Percentiles rank a stretch among this genome's conserved stretches.
These are phyloP conservation scores for Dovyalis caffra DNA, from an alignment of 345 rosid genomes.

Conservation along the genomic window DNA sequence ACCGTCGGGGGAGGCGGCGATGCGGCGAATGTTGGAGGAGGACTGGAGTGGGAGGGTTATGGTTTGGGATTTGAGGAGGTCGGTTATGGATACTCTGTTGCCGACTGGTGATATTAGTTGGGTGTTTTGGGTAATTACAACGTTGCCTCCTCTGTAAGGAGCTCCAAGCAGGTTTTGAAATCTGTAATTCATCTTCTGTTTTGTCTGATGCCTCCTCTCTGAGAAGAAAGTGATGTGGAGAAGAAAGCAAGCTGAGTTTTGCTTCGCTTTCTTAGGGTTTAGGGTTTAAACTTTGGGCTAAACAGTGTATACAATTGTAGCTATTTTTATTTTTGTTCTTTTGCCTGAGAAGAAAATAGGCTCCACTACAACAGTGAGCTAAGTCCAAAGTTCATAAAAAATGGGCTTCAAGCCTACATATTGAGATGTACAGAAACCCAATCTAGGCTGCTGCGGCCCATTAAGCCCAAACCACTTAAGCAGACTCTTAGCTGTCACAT, in stretches of 20 bases:
- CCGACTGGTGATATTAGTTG: slow-evolving; percentile 83
- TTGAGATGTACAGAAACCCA: background rate
- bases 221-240: background rate
- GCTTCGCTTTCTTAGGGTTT: background rate
- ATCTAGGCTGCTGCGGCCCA: background rate
- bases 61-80: slow-evolving; percentile 74
- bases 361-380: too few relatives aligned
- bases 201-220: background rate
- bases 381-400: too few relatives aligned
- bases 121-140: slow-evolving; percentile 53
- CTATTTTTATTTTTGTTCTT: background rate
- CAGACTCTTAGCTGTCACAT: background rate
- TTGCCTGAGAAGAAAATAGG: background rate
- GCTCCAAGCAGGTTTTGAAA: slow-evolving; percentile 88
- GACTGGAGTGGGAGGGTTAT: slow-evolving; percentile 59
- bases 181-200: slow-evolving; percentile 60
- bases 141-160: slow-evolving; percentile 90
- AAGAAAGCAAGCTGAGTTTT: background rate
- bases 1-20: slow-evolving; percentile 82
- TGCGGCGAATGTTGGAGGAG: slow-evolving; percentile 66
- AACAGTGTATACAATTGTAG: too few relatives aligned
- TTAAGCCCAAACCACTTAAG: background rate
- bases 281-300: background rate
- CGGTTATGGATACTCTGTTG: slow-evolving; percentile 85
- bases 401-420: background rate